phyloP scores from a whole-genome alignment of 176 grass and related monocot species.

The Cocos nucifera region DNA sequence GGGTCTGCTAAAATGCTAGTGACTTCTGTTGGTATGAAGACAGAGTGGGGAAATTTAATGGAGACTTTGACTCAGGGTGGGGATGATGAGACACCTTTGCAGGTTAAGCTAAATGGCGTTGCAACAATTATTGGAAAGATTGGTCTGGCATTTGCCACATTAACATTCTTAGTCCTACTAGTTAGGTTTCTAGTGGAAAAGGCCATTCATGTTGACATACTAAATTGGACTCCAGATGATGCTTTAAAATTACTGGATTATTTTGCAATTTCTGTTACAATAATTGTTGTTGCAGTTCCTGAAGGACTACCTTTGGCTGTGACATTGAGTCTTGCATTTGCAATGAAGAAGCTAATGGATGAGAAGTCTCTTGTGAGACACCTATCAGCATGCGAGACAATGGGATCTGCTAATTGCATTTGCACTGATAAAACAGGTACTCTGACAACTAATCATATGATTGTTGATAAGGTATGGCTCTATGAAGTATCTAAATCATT shows the following conservation, averaged over 20 bases:
- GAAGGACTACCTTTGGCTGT: conserved; percentile 90
- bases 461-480: conserved; percentile 82
- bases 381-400: conserved; percentile 92
- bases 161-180: conserved; percentile 76
- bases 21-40: conserved; percentile 84
- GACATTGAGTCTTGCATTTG: conserved; percentile 90
- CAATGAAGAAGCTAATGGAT: conserved; percentile 94
- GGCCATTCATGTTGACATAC: conserved; percentile 26
- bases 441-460: conserved; percentile 93
- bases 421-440: conserved; percentile 96
- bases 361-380: conserved; percentile 86
- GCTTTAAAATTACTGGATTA: conserved; percentile 72
- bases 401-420: conserved; percentile 95
- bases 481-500: conserved; percentile 43
- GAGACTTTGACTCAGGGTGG: conserved; percentile 81
- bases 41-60: conserved; percentile 97
- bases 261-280: conserved; percentile 82
- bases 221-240: conserved; percentile 40
- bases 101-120: conserved; percentile 96
- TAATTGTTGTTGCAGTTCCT: conserved; percentile 87
- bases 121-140: conserved; percentile 98
- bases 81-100: conserved; percentile 92
- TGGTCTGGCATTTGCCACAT: conserved; percentile 61
- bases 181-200: conserved; percentile 50
- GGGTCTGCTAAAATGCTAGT: conserved; percentile 76